Percentiles rank a stretch among this genome's conserved stretches.
Conservation (phyloP, 768 basidiomycete species). For the Amanita phalloides region DNA sequence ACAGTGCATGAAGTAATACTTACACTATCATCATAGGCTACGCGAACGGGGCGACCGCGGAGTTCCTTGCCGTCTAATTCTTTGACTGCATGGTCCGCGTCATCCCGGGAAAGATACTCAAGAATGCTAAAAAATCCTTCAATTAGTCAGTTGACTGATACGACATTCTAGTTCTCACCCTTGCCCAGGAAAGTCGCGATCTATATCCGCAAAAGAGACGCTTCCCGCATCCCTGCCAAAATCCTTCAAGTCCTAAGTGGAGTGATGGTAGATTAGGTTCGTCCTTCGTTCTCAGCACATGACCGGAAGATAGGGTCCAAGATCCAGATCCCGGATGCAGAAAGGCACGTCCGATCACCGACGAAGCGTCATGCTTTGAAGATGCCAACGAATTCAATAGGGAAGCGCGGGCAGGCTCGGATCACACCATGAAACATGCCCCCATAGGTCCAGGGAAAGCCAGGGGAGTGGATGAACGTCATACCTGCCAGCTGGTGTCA, state of each 20-base stretch:
- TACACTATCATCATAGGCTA: conserved; percentile 55
- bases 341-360: conserved; percentile 4
- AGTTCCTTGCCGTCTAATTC: conserved; percentile 82
- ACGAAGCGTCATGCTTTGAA: neutral
- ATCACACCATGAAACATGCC: conserved; percentile 3
- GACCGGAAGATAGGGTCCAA: conserved; percentile 13
- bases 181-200: conserved; percentile 75
- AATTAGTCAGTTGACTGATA: neutral
- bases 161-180: conserved; percentile 45
- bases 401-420: conserved; percentile 2
- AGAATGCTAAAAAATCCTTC: conserved; percentile 49
- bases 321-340: conserved; percentile 6
- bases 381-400: conserved; percentile 7
- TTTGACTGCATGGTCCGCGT: conserved; percentile 89
- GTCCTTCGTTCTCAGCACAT: conserved; percentile 19
- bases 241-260: conserved; percentile 88
- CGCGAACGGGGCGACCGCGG: conserved; percentile 71
- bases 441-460: conserved; percentile 7
- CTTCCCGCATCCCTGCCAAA: conserved; percentile 91
- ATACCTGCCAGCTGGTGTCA: conserved; percentile 99
- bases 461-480: conserved; percentile 18
- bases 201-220: conserved; percentile 92
- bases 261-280: conserved; percentile 33
- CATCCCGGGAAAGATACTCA: conserved; percentile 81
- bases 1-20: conserved; percentile 11